These are phyloP conservation scores for Craspedostauros australis DNA, from an alignment of 108 stramenopile genomes.

Conservation along the genomic window DNA sequence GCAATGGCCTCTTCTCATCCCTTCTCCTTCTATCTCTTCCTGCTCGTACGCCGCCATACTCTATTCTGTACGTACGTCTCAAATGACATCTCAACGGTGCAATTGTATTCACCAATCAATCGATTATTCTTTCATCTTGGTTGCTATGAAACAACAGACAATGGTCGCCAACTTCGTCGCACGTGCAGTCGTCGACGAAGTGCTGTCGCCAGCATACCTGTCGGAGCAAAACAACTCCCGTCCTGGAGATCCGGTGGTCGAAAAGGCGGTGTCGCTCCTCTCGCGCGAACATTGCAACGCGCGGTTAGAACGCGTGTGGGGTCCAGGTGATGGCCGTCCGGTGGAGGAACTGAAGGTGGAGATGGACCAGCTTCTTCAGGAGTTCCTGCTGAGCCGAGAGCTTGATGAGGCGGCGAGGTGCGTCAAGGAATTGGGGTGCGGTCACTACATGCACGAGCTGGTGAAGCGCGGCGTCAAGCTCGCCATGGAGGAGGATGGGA, in stretches of 20 bases:
- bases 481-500: constrained; percentile 83
- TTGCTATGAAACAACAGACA: constrained; percentile 23
- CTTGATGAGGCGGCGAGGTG: constrained; percentile 90
- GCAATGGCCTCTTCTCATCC: not conserved
- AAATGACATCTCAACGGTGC: not conserved
- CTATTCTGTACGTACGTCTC: not conserved
- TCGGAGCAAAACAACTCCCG: constrained; percentile 81
- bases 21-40: not conserved
- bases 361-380: constrained; percentile 87
- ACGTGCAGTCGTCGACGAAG: constrained; percentile 93
- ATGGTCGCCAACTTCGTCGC: constrained; percentile 87
- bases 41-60: too few species aligned
- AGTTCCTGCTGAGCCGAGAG: constrained; percentile 86
- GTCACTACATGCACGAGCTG: constrained; percentile 94
- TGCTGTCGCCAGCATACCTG: constrained; percentile 90
- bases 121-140: not conserved
- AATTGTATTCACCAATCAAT: not conserved
- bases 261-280: constrained; percentile 81
- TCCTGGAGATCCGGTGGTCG: constrained; percentile 77
- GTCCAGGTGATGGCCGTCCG: constrained; percentile 92
- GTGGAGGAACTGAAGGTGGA: constrained; percentile 90
- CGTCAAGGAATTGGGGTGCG: constrained; percentile 79
- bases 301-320: constrained; percentile 92
- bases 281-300: constrained; percentile 87
- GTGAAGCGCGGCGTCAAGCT: constrained; percentile 92